These are phyloP conservation scores for Diutina pseudorugosa DNA, from an alignment of 1,139 yeast genomes.

Conservation along the genomic window DNA sequence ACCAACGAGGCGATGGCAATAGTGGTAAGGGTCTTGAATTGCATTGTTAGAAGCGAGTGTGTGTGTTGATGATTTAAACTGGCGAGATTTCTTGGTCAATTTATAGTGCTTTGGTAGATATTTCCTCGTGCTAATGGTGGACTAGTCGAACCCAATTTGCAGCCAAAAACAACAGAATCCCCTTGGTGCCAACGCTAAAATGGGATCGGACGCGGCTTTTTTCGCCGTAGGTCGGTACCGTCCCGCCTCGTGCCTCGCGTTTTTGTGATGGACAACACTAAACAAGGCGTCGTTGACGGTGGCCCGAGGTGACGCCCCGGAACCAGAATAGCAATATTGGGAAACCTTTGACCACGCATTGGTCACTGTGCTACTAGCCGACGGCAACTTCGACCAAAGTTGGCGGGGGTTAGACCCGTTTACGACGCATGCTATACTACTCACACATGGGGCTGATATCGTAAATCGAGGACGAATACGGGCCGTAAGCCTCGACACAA, in stretches of 20 bases:
- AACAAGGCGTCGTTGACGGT: not conserved
- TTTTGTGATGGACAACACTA: not conserved
- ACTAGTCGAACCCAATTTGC: not conserved
- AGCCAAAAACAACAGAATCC: not conserved
- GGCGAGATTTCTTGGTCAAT: not conserved
- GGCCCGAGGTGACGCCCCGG: not conserved
- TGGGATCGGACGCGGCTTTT: not conserved
- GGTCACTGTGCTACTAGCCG: too few relatives aligned
- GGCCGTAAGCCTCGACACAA: too few relatives aligned
- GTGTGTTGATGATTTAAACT: not conserved
- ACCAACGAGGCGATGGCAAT: constrained; percentile 2
- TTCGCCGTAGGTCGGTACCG: not conserved
- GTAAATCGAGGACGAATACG: too few relatives aligned
- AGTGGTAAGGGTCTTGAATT: constrained; percentile 3
- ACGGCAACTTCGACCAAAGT: too few relatives aligned
- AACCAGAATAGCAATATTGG: not conserved
- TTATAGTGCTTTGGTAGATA: not conserved
- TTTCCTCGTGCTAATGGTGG: not conserved
- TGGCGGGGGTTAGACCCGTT: too few relatives aligned
- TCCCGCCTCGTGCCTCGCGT: not conserved
- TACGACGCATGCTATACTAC: too few relatives aligned
- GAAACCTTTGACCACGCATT: too few relatives aligned
- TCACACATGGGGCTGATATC: too few relatives aligned
- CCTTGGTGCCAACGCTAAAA: not conserved
- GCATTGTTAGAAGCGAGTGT: not conserved